phyloP scores from a whole-genome alignment of 768 basidiomycete species.

The Podaxis carcinomalis region DNA sequence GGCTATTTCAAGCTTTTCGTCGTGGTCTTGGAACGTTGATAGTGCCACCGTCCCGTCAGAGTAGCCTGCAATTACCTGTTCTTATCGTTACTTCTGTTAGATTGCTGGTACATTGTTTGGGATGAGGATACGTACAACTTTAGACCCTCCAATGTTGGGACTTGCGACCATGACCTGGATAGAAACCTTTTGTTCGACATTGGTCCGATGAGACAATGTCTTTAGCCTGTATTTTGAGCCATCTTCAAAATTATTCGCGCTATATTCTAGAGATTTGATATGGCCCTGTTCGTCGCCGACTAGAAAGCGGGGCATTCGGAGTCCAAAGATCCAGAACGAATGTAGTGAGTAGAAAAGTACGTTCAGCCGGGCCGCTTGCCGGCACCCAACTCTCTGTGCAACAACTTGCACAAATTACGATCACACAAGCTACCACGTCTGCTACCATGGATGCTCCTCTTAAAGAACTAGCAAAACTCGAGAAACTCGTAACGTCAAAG shows the following conservation, averaged over 20 bases:
- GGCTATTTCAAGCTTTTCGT: conserved; percentile 31
- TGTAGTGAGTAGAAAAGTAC: background rate
- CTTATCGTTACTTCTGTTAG: conserved; percentile 28
- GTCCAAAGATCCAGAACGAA: background rate
- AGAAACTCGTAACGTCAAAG: conserved; percentile 53
- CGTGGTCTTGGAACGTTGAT: conserved; percentile 36
- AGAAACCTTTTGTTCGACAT: conserved; percentile 19
- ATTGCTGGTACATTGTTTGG: background rate
- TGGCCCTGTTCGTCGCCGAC: conserved; percentile 77
- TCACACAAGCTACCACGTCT: background rate
- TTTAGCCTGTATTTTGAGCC: conserved; percentile 29
- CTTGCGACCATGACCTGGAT: conserved; percentile 29
- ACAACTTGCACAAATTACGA: background rate
- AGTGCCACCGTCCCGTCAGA: conserved; percentile 53
- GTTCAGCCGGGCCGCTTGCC: background rate
- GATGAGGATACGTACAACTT: conserved; percentile 32
- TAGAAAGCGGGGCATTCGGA: conserved; percentile 61
- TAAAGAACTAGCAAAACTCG: conserved; percentile 78
- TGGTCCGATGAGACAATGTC: conserved; percentile 21
- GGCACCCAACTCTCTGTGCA: background rate
- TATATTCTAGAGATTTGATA: conserved; percentile 57
- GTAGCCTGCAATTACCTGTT: conserved; percentile 63
- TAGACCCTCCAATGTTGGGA: conserved; percentile 21
- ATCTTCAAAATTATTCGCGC: conserved; percentile 22
- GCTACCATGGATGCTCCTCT: conserved; percentile 63